Percentiles rank a stretch among this genome's conserved stretches.
Evolutionary conservation across 805 yeast genomes (phyloP).

Genomic region (Sugiyamaella qingdaonensis): DNA sequence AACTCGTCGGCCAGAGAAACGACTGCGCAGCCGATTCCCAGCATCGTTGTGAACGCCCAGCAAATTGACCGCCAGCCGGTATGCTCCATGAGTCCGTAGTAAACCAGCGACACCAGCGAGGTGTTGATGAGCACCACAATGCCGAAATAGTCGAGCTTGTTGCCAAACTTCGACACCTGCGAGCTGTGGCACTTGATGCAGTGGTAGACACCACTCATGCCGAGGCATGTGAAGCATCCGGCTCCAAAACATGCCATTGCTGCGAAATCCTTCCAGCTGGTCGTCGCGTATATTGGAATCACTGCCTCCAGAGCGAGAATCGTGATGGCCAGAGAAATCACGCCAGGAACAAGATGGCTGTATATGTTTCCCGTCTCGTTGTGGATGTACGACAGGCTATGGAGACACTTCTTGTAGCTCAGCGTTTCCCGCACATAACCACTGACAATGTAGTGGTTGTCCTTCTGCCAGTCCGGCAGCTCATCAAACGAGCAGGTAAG

Average conservation of each 20-base stretch:
- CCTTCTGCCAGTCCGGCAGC: constrained; percentile 68
- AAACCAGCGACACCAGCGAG: constrained; percentile 51
- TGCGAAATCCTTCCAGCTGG: constrained; percentile 42
- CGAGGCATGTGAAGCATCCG: constrained; percentile 58
- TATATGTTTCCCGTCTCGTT: constrained; percentile 70
- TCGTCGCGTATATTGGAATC: constrained; percentile 26
- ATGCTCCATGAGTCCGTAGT: constrained; percentile 43
- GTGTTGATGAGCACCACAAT: constrained; percentile 64
- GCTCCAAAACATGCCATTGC: constrained; percentile 51
- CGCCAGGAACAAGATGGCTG: constrained; percentile 49
- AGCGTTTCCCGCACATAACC: constrained; percentile 61
- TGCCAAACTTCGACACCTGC: constrained; percentile 50
- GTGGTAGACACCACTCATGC: constrained; percentile 64
- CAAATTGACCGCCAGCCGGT: constrained; percentile 27
- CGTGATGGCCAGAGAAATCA: constrained; percentile 20
- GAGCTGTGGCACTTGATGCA: constrained; percentile 63
- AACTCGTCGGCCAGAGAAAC: constrained; percentile 65
- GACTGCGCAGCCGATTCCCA: constrained; percentile 60
- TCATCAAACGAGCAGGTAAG: constrained; percentile 42
- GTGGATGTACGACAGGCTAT: constrained; percentile 52
- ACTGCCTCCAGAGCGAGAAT: constrained; percentile 15
- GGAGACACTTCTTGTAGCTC: constrained; percentile 44
- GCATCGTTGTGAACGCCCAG: constrained; percentile 38
- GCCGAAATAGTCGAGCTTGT: constrained; percentile 72
- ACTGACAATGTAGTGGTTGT: constrained; percentile 59